A percentile compares a stretch with the other conserved stretches of the same genome.
Evolutionary conservation across 1,139 yeast genomes (phyloP).

Genomic region (Pichia cactophila): DNA sequence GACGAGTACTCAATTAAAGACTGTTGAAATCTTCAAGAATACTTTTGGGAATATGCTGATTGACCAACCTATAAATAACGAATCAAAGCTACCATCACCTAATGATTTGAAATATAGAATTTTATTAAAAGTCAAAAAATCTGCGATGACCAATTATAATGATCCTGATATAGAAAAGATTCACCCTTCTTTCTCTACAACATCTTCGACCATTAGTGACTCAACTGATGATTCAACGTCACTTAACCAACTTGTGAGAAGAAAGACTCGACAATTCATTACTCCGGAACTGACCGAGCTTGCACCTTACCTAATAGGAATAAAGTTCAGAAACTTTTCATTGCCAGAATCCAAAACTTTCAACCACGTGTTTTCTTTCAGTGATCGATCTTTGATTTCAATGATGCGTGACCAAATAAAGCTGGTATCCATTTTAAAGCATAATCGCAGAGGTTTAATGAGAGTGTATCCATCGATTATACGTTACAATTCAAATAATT

Average conservation of each 20-base stretch:
- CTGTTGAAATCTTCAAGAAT: constrained; percentile 44
- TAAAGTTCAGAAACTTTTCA: constrained; percentile 74
- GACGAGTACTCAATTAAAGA: constrained; percentile 50
- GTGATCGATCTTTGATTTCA: constrained; percentile 59
- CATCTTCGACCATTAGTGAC: constrained; percentile 43
- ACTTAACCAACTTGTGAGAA: constrained; percentile 15
- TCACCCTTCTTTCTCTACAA: constrained; percentile 27
- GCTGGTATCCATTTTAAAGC: constrained; percentile 53
- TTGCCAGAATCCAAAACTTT: constrained; percentile 76
- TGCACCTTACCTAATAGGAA: constrained; percentile 64
- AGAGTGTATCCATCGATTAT: constrained; percentile 82
- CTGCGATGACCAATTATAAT: constrained; percentile 6
- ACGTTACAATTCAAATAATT: constrained; percentile 72
- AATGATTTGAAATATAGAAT: constrained; percentile 58
- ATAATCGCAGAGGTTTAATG: constrained; percentile 68
- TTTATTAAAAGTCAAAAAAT: constrained; percentile 64
- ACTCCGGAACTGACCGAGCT: constrained; percentile 48
- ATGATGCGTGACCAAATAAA: constrained; percentile 59
- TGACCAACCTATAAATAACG: constrained; percentile 30
- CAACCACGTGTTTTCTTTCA: constrained; percentile 81
- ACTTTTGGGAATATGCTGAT: constrained; percentile 56
- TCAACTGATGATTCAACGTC: constrained; percentile 23
- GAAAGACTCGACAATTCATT: constrained; percentile 30
- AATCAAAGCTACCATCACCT: constrained; percentile 58
- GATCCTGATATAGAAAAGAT: constrained; percentile 2